phyloP scores from a whole-genome alignment of 768 basidiomycete genomes.

The Kwoniella bestiolae region DNA sequence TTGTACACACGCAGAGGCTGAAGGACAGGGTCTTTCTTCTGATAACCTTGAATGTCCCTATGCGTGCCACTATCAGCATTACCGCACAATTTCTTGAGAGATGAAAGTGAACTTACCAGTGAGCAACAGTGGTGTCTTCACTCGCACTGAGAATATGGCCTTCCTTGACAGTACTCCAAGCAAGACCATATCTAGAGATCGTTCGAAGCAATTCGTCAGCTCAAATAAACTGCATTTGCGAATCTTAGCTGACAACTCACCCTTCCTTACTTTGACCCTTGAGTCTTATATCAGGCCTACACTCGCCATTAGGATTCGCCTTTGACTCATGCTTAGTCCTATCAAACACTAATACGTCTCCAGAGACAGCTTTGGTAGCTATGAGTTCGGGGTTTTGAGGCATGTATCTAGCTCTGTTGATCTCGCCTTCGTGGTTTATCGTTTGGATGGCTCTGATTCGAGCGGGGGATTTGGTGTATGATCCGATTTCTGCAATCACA shows the following conservation, averaged over 20 bases:
- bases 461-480: slow-evolving; percentile 80
- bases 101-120: slow-evolving; percentile 69
- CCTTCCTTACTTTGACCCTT: slow-evolving; percentile 92
- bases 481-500: slow-evolving; percentile 74
- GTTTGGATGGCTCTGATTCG: slow-evolving; percentile 87
- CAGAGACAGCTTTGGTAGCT: slow-evolving; percentile 88
- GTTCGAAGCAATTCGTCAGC: not conserved
- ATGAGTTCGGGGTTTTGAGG: slow-evolving; percentile 97
- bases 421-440: slow-evolving; percentile 94
- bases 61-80: too few species aligned
- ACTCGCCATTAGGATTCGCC: slow-evolving; percentile 79
- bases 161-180: slow-evolving; percentile 82
- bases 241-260: slow-evolving; percentile 61
- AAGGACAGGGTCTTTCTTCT: slow-evolving; percentile 73
- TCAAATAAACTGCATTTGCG: not conserved
- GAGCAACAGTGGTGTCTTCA: slow-evolving; percentile 93
- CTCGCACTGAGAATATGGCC: slow-evolving; percentile 90
- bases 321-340: slow-evolving; percentile 95
- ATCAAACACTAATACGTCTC: slow-evolving; percentile 94
- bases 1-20: slow-evolving; percentile 82
- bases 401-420: slow-evolving; percentile 98
- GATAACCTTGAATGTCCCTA: slow-evolving; percentile 92
- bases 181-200: slow-evolving; percentile 77
- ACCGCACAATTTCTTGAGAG: too few species aligned
- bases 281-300: slow-evolving; percentile 87